Base-by-base conservation (phyloP, 495 filamentous ascomycete species). In the Hypoxylon lienhwacheense region DNA sequence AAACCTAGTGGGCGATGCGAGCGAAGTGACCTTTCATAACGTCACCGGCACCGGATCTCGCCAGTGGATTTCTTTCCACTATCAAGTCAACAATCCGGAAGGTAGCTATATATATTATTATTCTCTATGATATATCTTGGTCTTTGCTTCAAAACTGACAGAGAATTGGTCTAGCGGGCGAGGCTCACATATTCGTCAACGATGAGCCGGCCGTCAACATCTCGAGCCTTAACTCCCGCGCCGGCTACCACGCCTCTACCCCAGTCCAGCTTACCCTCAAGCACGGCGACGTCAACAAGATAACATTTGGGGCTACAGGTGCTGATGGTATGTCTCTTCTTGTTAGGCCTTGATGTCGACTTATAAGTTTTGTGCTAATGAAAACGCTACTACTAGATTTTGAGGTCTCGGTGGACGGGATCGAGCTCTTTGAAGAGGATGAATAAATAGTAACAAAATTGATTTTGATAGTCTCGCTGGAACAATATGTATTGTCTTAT, bases 41-140 rank as follows among this genome's bases (percentile, higher is more conserved):
- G 61, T 76, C 25, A 73, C 70, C 11, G 71, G 70, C 10, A 65
- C 65, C 5, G 73, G 73, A 28, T 55, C 54, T 7, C 44, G 58
- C 5, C 69, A 74, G 24, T 76, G 73, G 73, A 51, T 76, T 16
- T 67, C 72, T 28, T 58, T 76, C 52, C 69, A 73, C 43, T 76
- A 76, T 50, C 59, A 40, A 6, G 65, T 70, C 16, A 64, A 64
- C 16, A 63, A 64, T 25, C 61, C 59, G 7, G 50, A 66, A 26
- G 66, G 68, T 70, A 66, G n/a, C 3, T 8, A 26, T 41, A 28
- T 11, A 10, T 42, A 19, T 17, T 24, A 16, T 34, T n/a, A 29
- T 11, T 19, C 8, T 35, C 25, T 36, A 20, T 16, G 28, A 43
- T 4, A 7, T 1, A 2, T 25, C n/a, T n/a, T n/a, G n/a, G n/a